Percentiles rank a stretch among this genome's conserved stretches.
Evolutionary conservation across 805 yeast genomes (phyloP).

Genomic region (Kuraishia ogatae): DNA sequence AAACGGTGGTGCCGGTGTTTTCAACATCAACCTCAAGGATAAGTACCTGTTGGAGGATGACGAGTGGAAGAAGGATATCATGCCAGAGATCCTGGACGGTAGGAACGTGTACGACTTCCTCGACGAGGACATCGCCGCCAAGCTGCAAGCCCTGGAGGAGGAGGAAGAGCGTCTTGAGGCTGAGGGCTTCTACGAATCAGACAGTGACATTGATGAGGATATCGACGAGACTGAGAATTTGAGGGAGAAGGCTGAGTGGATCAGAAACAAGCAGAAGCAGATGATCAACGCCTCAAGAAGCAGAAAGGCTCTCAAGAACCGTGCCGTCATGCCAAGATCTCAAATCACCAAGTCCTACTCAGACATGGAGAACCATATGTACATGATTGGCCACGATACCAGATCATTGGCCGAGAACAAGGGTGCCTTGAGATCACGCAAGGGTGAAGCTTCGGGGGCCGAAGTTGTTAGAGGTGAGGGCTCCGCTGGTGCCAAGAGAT

Average conservation of each 20-base stretch:
- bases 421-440: conserved; percentile 17
- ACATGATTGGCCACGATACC: conserved; percentile 83
- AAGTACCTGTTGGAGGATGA: conserved; percentile 89
- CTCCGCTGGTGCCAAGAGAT: conserved; percentile 21
- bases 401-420: conserved; percentile 49
- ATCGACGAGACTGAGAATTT: conserved; percentile 54
- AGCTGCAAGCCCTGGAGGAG: conserved; percentile 89
- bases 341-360: conserved; percentile 66
- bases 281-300: conserved; percentile 85
- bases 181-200: conserved; percentile 95
- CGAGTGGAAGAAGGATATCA: conserved; percentile 93
- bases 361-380: conserved; percentile 86
- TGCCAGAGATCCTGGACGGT: conserved; percentile 97
- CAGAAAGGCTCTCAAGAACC: conserved; percentile 81
- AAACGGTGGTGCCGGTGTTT: conserved; percentile 99
- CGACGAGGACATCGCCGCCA: conserved; percentile 91
- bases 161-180: conserved; percentile 91
- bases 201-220: conserved; percentile 53
- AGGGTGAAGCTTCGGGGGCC: conserved; percentile 51
- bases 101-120: conserved; percentile 94
- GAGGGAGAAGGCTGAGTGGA: conserved; percentile 87
- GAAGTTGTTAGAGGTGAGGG: conserved; percentile 65
- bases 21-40: conserved; percentile 87
- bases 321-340: conserved; percentile 85
- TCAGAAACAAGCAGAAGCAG: conserved; percentile 88